phyloP scores from a whole-genome alignment of 2,329 filamentous ascomycete genomes.

The Triangularia setosa region DNA sequence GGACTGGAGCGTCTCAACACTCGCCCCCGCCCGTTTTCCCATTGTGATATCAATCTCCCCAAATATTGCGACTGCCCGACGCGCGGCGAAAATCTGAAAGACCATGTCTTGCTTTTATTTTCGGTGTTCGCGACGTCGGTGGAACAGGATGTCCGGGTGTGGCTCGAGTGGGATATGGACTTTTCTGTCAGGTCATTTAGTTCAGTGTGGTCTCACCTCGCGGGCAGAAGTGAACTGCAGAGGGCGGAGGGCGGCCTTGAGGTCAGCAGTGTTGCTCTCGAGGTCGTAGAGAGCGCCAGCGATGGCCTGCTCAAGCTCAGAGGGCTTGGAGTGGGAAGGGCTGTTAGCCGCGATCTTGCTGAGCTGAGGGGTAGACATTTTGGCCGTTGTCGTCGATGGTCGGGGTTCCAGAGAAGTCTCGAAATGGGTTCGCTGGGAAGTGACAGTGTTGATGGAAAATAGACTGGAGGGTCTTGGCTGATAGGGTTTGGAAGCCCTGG shows the following conservation, averaged over 20 bases:
- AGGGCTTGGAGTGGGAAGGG: constrained; percentile 92
- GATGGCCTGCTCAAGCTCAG: constrained; percentile 95
- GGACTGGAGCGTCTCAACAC: constrained; percentile 3
- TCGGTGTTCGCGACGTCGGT: constrained; percentile 26
- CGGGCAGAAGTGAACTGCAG: constrained; percentile 98
- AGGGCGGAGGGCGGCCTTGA: constrained; percentile 92
- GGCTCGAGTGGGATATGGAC: constrained; percentile 25
- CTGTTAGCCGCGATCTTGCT: constrained; percentile 99
- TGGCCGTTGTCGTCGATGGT: constrained; percentile 40
- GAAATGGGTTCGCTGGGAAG: constrained; percentile 5
- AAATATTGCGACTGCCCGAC: constrained; percentile 23
- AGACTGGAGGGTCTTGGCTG: background rate
- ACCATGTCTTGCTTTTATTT: background rate
- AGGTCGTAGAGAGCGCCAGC: constrained; percentile 97
- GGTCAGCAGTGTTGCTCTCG: constrained; percentile 98
- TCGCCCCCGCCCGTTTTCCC: constrained; percentile 21
- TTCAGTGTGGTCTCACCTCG: constrained; percentile 75
- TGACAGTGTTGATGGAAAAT: background rate
- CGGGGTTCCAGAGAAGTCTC: constrained; percentile 15
- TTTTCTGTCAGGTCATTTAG: constrained; percentile 27
- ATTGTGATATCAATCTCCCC: constrained; percentile 28
- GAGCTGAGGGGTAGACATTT: constrained; percentile 66
- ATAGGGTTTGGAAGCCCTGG: constrained; percentile 27
- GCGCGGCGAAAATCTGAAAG: constrained; percentile 20
- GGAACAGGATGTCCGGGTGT: constrained; percentile 43